Evolutionary conservation across 345 rosid genomes (phyloP), one percentile per base, ranked within the genome.

Genomic region (Eucalyptus rudis): DNA sequence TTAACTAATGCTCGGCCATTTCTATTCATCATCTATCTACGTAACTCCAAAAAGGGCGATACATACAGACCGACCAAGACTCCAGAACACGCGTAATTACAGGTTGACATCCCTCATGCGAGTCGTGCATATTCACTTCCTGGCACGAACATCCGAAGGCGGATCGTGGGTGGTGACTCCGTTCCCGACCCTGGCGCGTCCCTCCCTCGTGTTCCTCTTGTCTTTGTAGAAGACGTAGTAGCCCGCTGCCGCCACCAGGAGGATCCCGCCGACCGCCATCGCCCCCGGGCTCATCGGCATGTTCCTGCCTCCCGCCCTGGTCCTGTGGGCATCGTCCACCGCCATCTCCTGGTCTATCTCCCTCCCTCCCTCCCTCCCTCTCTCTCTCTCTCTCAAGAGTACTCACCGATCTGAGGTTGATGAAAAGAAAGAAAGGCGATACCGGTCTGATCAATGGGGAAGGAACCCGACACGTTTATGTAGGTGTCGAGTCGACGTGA

Each of bases 231-330:
- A 89, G 88, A 89, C 44, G 86, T 86, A 86, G 50, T 87, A 89
- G n/a, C 91, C 90, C 3, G 59, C 89, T 15, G 40, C 89, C 24
- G 66, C 84, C 5, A 83, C 87, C 20, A 89, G 87, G n/a, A 84
- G 56, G 36, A 89, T 44, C 20, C 87, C 87, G 25, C 89, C 89
- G 40, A 81, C 64, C 9, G 81, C 87, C 81, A 89, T 87, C 12
- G 84, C 87, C 10, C 87, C 64, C 33, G 91, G 91, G 85, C 59
- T 89, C 76, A 68, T 87, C 22, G 14, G 83, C 56, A 49, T 36
- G 52, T 84, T 66, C 51, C 89, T 50, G n/a, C 89, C 88, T 25
- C 88, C 62, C 43, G 20, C 40, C 84, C n/a, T 89, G 40, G 64
- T 86, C 85, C 66, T 87, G 49, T 59, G 49, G 2, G 86, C 88